These are phyloP conservation scores for Spathaspora sp. DNA, from an alignment of 805 yeast species.

Conservation along the genomic window DNA sequence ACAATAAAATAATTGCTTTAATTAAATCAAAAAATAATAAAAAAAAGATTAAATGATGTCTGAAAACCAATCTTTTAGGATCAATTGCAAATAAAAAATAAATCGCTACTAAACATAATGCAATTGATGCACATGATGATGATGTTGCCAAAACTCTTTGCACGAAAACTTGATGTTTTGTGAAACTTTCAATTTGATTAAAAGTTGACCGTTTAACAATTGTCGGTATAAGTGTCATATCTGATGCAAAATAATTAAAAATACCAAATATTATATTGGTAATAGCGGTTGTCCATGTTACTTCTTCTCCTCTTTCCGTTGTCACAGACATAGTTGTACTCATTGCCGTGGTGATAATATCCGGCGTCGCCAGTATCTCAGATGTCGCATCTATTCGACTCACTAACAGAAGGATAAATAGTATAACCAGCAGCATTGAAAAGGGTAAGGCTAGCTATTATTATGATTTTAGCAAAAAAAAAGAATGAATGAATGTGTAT, in stretches of 20 bases:
- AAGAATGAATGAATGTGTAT: too few relatives aligned
- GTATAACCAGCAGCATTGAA: background rate
- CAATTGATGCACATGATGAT: constrained; percentile 36
- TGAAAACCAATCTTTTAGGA: constrained; percentile 56
- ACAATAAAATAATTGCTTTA: constrained; percentile 63
- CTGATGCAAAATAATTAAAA: background rate
- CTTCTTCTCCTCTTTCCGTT: constrained; percentile 15
- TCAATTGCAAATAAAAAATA: constrained; percentile 62
- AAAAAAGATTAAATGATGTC: constrained; percentile 67
- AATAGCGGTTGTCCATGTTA: constrained; percentile 3
- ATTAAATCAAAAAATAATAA: constrained; percentile 70
- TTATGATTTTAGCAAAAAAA: background rate
- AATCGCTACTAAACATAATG: constrained; percentile 54
- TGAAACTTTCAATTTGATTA: constrained; percentile 19
- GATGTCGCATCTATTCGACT: background rate
- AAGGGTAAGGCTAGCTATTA: background rate
- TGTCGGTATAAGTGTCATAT: background rate
- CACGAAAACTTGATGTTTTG: constrained; percentile 21
- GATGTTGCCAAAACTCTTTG: constrained; percentile 37
- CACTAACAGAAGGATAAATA: background rate
- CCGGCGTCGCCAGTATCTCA: background rate
- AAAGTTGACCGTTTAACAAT: background rate
- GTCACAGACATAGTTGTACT: constrained; percentile 14
- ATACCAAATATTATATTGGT: background rate
- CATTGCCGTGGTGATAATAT: constrained; percentile 18